Evolutionary conservation across 208 protist species (phyloP).

Genomic region (Entamoeba dispar): DNA sequence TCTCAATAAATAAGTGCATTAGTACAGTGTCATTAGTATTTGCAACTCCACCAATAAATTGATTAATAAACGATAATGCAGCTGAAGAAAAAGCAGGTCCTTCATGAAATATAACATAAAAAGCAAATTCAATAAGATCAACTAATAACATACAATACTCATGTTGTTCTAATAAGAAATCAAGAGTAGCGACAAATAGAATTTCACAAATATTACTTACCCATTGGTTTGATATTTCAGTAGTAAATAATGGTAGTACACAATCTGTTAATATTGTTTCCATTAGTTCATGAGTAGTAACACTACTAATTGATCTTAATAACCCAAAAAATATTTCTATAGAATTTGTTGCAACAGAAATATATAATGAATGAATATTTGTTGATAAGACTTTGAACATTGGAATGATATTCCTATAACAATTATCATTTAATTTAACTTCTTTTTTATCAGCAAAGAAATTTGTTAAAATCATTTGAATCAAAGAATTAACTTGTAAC

Average conservation of each 20-base stretch:
- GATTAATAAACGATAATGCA: not conserved
- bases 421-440: not conserved
- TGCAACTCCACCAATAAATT: not conserved
- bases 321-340: not conserved
- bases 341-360: not conserved
- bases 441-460: not conserved
- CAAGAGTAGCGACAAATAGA: not conserved
- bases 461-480: not conserved
- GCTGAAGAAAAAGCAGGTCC: not conserved
- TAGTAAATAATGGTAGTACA: not conserved
- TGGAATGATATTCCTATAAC: not conserved
- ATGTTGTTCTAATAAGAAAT: not conserved
- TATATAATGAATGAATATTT: not conserved
- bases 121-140: not conserved
- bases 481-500: not conserved
- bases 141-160: not conserved
- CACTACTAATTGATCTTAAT: not conserved
- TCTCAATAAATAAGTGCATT: not conserved
- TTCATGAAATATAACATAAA: not conserved
- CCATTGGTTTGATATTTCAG: not conserved
- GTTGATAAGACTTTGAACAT: not conserved
- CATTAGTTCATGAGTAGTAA: not conserved
- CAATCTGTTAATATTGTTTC: not conserved
- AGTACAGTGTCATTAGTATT: not conserved
- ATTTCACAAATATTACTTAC: not conserved